These are phyloP conservation scores for Paramecium primaurelia DNA, from an alignment of 73 alveolate genomes.

Conservation along the genomic window DNA sequence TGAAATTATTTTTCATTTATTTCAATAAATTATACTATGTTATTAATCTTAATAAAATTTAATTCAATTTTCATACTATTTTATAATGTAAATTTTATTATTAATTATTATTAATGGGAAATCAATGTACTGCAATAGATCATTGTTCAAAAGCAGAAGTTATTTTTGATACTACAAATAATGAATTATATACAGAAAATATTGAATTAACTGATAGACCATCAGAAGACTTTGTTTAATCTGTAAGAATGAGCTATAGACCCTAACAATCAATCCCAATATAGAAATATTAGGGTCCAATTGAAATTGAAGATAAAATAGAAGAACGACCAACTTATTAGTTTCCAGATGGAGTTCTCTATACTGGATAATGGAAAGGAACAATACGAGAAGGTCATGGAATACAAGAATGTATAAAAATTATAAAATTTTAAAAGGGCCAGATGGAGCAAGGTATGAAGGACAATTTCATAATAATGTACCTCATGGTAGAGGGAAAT, in stretches of 20 bases:
- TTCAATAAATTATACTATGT: not conserved
- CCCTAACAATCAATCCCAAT: not conserved
- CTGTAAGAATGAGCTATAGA: not conserved
- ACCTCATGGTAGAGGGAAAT: slow-evolving; percentile 65
- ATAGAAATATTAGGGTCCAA: not conserved
- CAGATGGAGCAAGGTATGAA: slow-evolving; percentile 64
- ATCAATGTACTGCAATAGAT: slow-evolving; percentile 36
- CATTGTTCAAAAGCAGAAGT: slow-evolving; percentile 45
- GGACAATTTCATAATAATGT: slow-evolving; percentile 58
- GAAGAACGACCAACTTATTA: slow-evolving; percentile 41
- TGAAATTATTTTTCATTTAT: not conserved
- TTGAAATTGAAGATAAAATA: slow-evolving; percentile 27
- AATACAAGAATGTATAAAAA: not conserved
- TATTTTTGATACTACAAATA: not conserved
- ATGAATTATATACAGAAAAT: not conserved
- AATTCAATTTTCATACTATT: not conserved
- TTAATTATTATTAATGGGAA: not conserved
- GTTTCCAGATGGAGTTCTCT: not conserved
- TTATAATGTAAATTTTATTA: not conserved
- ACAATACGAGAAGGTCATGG: slow-evolving; percentile 25
- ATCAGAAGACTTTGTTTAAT: slow-evolving; percentile 23
- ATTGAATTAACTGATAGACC: slow-evolving; percentile 30
- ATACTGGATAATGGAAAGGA: slow-evolving; percentile 37
- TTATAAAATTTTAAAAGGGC: not conserved
- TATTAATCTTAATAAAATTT: not conserved